Evolutionary conservation across 208 protist genomes (phyloP).

Genomic region (Kentomonas sorsogonicus): DNA sequence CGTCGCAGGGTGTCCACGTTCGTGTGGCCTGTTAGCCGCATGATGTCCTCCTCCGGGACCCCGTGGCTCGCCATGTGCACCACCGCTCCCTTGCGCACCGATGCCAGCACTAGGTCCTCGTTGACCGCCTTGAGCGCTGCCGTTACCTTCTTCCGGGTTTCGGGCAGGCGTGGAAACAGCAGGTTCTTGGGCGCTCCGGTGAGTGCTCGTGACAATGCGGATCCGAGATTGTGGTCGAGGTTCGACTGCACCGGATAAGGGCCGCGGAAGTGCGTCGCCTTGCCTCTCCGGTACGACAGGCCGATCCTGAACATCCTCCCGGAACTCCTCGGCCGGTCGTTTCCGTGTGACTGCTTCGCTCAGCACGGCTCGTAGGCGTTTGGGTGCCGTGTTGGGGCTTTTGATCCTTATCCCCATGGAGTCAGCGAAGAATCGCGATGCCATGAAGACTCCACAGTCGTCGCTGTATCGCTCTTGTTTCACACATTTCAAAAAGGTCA

Average conservation of each 20-base stretch:
- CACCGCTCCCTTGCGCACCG: constrained; percentile 9
- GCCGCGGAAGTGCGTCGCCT: constrained; percentile 1
- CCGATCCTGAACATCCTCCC: too few species aligned
- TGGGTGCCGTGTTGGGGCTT: too few species aligned
- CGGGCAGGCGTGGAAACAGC: background rate
- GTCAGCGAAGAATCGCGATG: too few species aligned
- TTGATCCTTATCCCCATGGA: too few species aligned
- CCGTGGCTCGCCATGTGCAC: constrained; percentile 1
- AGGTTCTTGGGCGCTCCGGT: background rate
- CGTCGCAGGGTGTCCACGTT: background rate
- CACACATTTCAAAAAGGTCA: too few species aligned
- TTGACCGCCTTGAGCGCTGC: constrained; percentile 2
- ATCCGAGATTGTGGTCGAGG: background rate
- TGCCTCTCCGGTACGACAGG: constrained; percentile 1
- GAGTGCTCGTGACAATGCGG: background rate
- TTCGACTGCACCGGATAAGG: background rate
- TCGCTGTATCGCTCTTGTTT: too few species aligned
- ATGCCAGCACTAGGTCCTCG: background rate
- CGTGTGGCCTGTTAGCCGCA: constrained; percentile 12
- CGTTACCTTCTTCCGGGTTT: background rate
- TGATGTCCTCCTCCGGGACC: constrained; percentile 5
- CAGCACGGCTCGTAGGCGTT: too few species aligned
- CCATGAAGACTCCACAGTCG: too few species aligned
- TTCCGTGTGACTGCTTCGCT: too few species aligned
- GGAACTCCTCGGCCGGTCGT: too few species aligned